Percentiles rank a stretch among this genome's conserved stretches.
phyloP scores from a whole-genome alignment of 345 rosid species.

The Angophora floribunda region DNA sequence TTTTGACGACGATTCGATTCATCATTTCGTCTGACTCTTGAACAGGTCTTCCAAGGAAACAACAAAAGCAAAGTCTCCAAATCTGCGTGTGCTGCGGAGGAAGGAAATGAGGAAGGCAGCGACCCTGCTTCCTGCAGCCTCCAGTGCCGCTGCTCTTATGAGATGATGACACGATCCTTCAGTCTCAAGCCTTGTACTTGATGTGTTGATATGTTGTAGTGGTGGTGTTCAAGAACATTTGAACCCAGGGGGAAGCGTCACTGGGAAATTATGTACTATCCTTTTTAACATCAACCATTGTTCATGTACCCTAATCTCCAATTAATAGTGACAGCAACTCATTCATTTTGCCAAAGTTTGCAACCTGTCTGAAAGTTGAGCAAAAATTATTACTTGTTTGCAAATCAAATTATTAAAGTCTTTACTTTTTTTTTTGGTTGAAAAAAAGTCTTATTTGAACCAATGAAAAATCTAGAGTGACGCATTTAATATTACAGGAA shows the following conservation, averaged over 20 bases:
- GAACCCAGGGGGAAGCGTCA: conserved; percentile 21
- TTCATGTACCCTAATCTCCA: not conserved
- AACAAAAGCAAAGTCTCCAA: conserved; percentile 64
- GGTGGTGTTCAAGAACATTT: conserved; percentile 77
- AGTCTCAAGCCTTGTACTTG: not conserved
- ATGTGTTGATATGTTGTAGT: not conserved
- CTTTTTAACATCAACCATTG: not conserved
- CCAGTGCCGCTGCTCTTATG: conserved; percentile 39
- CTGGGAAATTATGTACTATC: not conserved
- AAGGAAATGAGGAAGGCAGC: conserved; percentile 9
- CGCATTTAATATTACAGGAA: too few relatives aligned
- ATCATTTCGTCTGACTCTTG: not conserved
- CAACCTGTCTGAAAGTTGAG: not conserved
- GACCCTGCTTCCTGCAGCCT: conserved; percentile 2
- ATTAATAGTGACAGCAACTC: not conserved
- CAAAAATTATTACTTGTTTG: not conserved
- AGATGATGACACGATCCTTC: conserved; percentile 10
- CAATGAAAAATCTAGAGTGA: too few relatives aligned
- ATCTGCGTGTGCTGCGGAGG: conserved; percentile 36
- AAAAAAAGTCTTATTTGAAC: too few relatives aligned
- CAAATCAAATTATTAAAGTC: too few relatives aligned
- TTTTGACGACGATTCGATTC: not conserved
- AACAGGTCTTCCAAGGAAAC: conserved; percentile 53
- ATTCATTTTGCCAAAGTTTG: not conserved
- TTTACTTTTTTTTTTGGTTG: too few relatives aligned